phyloP scores from a whole-genome alignment of 495 filamentous ascomycete genomes.

The Rhizodiscina lignyota region DNA sequence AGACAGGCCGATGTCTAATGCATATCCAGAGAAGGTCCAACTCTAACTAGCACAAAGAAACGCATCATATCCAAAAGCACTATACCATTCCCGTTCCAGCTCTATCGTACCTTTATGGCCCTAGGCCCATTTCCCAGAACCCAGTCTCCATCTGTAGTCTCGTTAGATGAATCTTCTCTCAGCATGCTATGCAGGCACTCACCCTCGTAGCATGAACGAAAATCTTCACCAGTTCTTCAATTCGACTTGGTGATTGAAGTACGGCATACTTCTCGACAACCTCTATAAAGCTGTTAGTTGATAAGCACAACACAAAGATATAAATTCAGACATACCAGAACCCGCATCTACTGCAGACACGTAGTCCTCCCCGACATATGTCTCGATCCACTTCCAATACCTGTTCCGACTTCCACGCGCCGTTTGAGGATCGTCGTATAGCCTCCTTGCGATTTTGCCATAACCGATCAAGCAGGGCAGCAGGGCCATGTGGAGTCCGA shows the following conservation, averaged over 20 bases:
- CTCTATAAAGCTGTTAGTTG: constrained; percentile 30
- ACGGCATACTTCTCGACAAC: constrained; percentile 55
- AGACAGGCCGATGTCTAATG: too few species aligned
- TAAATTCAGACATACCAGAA: constrained; percentile 44
- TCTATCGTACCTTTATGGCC: too few species aligned
- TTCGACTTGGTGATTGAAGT: constrained; percentile 49
- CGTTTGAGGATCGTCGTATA: constrained; percentile 38
- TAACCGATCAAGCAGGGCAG: constrained; percentile 83
- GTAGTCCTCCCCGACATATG: constrained; percentile 69
- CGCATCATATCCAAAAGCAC: too few species aligned
- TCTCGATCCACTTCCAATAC: constrained; percentile 87
- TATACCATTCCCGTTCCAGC: too few species aligned
- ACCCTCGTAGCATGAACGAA: constrained; percentile 76
- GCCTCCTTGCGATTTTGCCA: constrained; percentile 50
- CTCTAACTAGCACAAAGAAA: too few species aligned
- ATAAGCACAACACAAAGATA: too few species aligned
- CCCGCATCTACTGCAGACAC: constrained; percentile 47
- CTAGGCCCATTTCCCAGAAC: constrained; percentile 72
- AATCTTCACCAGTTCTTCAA: constrained; percentile 67
- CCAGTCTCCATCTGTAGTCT: constrained; percentile 55
- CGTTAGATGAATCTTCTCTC: neutral
- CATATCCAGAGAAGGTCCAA: too few species aligned
- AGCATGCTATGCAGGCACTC: constrained; percentile 7
- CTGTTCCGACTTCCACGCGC: constrained; percentile 48
- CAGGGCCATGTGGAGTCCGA: constrained; percentile 66